Percentiles rank a stretch among this genome's conserved stretches.
These are phyloP conservation scores for Purpureocillium lavendulum DNA, from an alignment of 2,329 filamentous ascomycete species.

Conservation along the genomic window DNA sequence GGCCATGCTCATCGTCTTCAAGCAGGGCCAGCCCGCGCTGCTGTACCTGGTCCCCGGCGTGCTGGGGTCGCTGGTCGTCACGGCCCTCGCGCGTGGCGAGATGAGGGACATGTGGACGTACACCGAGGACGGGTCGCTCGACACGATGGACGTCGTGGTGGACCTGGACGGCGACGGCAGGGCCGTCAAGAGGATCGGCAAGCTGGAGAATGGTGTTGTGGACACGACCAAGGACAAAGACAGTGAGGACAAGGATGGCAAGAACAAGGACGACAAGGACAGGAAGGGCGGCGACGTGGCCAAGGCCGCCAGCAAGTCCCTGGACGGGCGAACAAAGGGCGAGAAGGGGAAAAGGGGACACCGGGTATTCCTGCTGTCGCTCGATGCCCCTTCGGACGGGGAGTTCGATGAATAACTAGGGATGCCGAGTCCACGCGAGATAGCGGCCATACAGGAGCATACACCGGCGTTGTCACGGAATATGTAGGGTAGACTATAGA, in stretches of 20 bases:
- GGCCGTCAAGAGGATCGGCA: conserved; percentile 29
- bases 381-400: conserved; percentile 18
- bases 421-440: too few species aligned
- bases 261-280: conserved; percentile 10
- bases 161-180: conserved; percentile 43
- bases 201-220: conserved; percentile 27
- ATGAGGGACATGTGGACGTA: conserved; percentile 70
- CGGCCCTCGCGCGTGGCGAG: conserved; percentile 64
- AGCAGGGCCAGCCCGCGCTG: conserved; percentile 81
- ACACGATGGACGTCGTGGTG: conserved; percentile 45
- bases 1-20: conserved; percentile 65
- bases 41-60: conserved; percentile 89
- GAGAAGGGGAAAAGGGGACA: conserved; percentile 14
- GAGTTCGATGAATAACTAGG: conserved; percentile 9
- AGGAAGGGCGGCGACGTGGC: conserved; percentile 6
- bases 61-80: conserved; percentile 65
- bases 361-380: conserved; percentile 23
- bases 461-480: too few species aligned
- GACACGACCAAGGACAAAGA: conserved; percentile 22
- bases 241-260: conserved; percentile 9
- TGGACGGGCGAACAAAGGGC: conserved; percentile 6
- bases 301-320: background rate
- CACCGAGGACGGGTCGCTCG: conserved; percentile 60
- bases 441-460: too few species aligned
- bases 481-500: too few species aligned